Conservation (phyloP, 306 rosid species). For the Elaeagnus macrophylla region DNA sequence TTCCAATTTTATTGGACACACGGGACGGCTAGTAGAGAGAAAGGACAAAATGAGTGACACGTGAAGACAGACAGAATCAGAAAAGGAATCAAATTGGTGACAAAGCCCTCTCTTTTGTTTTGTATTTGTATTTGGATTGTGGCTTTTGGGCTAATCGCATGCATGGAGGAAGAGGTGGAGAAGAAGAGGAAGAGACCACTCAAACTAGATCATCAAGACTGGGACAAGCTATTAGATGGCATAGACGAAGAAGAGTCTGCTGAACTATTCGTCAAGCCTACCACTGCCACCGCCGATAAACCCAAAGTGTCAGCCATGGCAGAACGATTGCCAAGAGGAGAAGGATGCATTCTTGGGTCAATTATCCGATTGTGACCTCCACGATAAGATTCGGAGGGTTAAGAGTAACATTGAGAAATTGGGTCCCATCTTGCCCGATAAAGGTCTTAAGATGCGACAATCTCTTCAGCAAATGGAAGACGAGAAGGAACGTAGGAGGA, state of each 20-base stretch:
- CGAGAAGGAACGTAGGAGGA: constrained; percentile 41
- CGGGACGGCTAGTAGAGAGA: neutral
- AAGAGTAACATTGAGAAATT: neutral
- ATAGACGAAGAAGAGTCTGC: constrained; percentile 24
- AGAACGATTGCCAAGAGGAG: constrained; percentile 17
- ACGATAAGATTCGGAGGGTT: constrained; percentile 23
- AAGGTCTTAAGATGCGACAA: constrained; percentile 40
- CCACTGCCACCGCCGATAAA: neutral
- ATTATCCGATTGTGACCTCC: constrained; percentile 28
- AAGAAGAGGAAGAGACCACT: constrained; percentile 11
- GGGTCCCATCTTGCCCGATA: constrained; percentile 28
- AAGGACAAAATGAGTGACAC: neutral
- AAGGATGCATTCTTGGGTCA: neutral
- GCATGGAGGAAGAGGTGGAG: constrained; percentile 30
- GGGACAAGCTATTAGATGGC: constrained; percentile 12
- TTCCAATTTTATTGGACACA: neutral
- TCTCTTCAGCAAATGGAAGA: constrained; percentile 24
- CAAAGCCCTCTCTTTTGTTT: neutral
- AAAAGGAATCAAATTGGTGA: neutral
- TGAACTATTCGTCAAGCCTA: constrained; percentile 20
- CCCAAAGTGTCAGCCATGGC: constrained; percentile 12
- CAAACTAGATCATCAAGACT: constrained; percentile 14
- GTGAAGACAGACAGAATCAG: too few species aligned
- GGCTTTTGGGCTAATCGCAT: constrained; percentile 4
- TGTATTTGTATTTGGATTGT: neutral